These are phyloP conservation scores for Calocybe cyanea DNA, from an alignment of 768 basidiomycete species.

Conservation along the genomic window DNA sequence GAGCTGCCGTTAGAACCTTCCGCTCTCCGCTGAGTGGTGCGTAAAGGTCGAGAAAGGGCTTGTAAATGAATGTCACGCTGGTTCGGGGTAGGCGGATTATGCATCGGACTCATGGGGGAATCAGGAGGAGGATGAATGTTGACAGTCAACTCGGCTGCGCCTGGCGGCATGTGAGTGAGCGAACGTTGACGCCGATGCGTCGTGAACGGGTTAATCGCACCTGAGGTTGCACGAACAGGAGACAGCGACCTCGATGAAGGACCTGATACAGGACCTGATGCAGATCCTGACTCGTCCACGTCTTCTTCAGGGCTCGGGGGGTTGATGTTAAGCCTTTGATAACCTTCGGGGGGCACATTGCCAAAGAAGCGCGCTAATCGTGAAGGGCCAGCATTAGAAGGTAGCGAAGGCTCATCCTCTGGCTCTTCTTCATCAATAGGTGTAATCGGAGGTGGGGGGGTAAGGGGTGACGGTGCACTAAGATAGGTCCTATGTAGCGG, in stretches of 20 bases:
- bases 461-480: conserved; percentile 34
- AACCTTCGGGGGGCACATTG: conserved; percentile 16
- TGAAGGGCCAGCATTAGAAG: conserved; percentile 45
- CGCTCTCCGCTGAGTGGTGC: conserved; percentile 31
- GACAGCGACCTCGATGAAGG: conserved; percentile 58
- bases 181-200: conserved; percentile 64
- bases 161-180: conserved; percentile 69
- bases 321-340: conserved; percentile 27
- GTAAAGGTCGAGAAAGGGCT: conserved; percentile 43
- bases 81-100: conserved; percentile 84
- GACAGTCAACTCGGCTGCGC: conserved; percentile 56
- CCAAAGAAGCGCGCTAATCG: conserved; percentile 25
- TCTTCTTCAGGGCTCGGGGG: conserved; percentile 18
- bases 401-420: conserved; percentile 30
- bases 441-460: conserved; percentile 69
- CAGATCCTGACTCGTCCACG: conserved; percentile 20
- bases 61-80: conserved; percentile 78
- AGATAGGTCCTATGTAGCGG: conserved; percentile 57
- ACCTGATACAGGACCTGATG: conserved; percentile 11
- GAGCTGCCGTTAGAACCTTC: conserved; percentile 9
- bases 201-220: conserved; percentile 82
- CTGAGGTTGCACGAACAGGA: conserved; percentile 53
- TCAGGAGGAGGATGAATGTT: conserved; percentile 78
- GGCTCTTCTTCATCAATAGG: conserved; percentile 64
- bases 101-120: conserved; percentile 68